Evolutionary conservation across 2,329 filamentous ascomycete genomes (phyloP).

Genomic region (Dactylellina sp.): DNA sequence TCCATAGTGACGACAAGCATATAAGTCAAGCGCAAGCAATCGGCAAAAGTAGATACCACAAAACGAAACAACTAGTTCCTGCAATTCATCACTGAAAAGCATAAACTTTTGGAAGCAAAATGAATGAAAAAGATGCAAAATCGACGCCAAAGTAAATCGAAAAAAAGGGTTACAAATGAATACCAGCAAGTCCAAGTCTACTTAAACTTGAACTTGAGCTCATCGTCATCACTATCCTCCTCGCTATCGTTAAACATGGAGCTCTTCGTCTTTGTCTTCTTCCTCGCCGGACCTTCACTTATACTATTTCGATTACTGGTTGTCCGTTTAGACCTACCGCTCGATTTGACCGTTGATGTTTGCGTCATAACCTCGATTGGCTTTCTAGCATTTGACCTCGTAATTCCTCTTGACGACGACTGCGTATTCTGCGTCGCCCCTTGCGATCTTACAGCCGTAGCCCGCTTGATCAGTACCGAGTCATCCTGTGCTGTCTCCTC

Average conservation of each 20-base stretch:
- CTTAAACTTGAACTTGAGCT: constrained; percentile 60
- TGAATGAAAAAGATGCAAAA: neutral
- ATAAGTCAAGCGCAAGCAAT: neutral
- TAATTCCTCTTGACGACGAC: constrained; percentile 23
- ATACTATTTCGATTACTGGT: constrained; percentile 47
- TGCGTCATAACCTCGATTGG: constrained; percentile 23
- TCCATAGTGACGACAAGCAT: neutral
- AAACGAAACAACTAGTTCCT: neutral
- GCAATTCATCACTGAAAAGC: neutral
- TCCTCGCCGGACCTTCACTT: constrained; percentile 50
- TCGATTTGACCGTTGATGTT: constrained; percentile 30
- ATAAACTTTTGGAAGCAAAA: neutral
- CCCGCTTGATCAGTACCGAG: constrained; percentile 16
- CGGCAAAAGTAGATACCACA: neutral
- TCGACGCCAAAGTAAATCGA: neutral
- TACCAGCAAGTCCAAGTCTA: constrained; percentile 37
- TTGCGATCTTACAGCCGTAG: constrained; percentile 22
- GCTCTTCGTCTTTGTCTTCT: constrained; percentile 58
- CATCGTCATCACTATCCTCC: constrained; percentile 60
- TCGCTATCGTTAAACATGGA: constrained; percentile 57
- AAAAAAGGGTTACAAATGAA: constrained; percentile 5
- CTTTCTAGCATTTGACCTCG: constrained; percentile 27
- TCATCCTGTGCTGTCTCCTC: constrained; percentile 53
- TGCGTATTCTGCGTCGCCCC: constrained; percentile 27
- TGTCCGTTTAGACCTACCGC: constrained; percentile 29